Conservation (phyloP, 1,284 basidiomycete genomes). For the Sanguinoderma infundibulare region DNA sequence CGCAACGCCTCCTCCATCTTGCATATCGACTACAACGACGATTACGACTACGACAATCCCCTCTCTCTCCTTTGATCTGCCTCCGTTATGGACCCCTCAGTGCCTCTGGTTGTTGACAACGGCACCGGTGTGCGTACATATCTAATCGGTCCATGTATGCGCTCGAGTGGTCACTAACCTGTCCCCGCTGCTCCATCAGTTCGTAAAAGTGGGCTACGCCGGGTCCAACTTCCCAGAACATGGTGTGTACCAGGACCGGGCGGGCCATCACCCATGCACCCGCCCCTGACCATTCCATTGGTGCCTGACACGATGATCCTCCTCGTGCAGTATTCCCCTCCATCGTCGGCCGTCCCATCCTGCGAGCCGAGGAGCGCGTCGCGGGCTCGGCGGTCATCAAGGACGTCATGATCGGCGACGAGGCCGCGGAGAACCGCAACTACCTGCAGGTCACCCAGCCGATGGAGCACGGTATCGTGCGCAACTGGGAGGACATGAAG, state of each 20-base stretch:
- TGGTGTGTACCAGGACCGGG: slow-evolving; percentile 56
- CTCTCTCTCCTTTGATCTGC: slow-evolving; percentile 6
- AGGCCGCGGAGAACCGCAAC: slow-evolving; percentile 92
- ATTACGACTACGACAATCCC: slow-evolving; percentile 19
- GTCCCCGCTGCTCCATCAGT: slow-evolving; percentile 64
- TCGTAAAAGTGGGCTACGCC: slow-evolving; percentile 98
- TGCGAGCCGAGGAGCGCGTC: slow-evolving; percentile 96
- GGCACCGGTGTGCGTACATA: slow-evolving; percentile 88
- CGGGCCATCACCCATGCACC: no score
- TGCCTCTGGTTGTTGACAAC: slow-evolving; percentile 94
- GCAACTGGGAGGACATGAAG: slow-evolving; percentile 99
- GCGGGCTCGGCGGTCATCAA: slow-evolving; percentile 79
- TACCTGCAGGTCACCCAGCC: slow-evolving; percentile 97
- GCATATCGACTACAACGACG: slow-evolving; percentile 21
- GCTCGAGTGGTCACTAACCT: slow-evolving; percentile 10
- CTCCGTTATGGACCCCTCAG: slow-evolving; percentile 59
- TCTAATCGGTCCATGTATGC: neutral
- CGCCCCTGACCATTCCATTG: neutral
- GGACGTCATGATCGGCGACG: slow-evolving; percentile 98
- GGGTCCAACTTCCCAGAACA: slow-evolving; percentile 99
- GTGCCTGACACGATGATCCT: neutral
- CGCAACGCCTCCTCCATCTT: slow-evolving; percentile 16
- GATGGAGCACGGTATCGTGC: slow-evolving; percentile 99
- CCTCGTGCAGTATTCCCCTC: slow-evolving; percentile 89
- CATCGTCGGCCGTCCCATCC: slow-evolving; percentile 94